phyloP scores from a whole-genome alignment of 345 rosid species.

The Acer campestre region DNA sequence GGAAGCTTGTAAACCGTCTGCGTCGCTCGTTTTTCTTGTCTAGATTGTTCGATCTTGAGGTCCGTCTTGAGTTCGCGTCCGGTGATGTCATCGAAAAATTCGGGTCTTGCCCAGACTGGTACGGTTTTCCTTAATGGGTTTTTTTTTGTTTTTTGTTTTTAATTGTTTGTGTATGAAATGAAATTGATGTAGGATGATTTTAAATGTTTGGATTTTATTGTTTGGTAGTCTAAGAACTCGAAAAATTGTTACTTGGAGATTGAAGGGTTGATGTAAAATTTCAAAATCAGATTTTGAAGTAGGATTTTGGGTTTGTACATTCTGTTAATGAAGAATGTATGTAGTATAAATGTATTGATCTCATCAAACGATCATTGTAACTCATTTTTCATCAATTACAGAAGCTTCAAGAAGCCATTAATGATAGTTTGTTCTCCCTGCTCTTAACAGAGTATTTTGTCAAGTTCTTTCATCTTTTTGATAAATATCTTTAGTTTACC shows the following conservation, averaged over 20 bases:
- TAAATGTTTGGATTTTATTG: neutral
- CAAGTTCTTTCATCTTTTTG: too few relatives aligned
- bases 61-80: constrained; percentile 59
- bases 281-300: neutral
- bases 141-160: neutral
- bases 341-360: too few relatives aligned
- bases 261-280: neutral
- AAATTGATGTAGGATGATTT: neutral
- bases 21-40: constrained; percentile 83
- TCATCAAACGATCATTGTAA: too few relatives aligned
- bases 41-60: constrained; percentile 81
- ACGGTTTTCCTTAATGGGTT: neutral
- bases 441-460: too few relatives aligned
- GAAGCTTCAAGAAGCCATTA: too few relatives aligned
- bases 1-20: constrained; percentile 72
- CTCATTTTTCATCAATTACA: too few relatives aligned
- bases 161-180: too few relatives aligned
- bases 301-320: neutral
- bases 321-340: too few relatives aligned
- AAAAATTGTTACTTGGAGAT: neutral
- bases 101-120: constrained; percentile 89
- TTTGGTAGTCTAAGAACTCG: neutral
- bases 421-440: too few relatives aligned
- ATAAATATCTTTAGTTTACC: too few relatives aligned
- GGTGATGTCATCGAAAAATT: constrained; percentile 69